Evolutionary conservation across 1,284 basidiomycete species (phyloP).

Genomic region (Coriolopsis trogii): DNA sequence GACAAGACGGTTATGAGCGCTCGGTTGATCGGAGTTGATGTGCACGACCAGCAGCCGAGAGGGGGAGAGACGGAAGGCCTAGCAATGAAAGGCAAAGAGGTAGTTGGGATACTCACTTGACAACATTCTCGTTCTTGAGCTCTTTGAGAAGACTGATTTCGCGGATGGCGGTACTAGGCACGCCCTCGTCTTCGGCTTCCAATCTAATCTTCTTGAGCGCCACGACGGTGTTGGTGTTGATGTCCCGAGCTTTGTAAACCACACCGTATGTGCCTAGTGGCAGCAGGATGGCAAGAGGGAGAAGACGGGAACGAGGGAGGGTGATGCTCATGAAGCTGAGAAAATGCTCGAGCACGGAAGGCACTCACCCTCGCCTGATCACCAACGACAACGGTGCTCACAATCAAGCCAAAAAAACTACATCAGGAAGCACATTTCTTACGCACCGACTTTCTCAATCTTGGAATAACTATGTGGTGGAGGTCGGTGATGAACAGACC

Average conservation of each 20-base stretch:
- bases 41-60: slow-evolving; percentile 5
- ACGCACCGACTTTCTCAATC: slow-evolving; percentile 44
- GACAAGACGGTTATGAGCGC: slow-evolving; percentile 6
- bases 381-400: no score
- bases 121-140: slow-evolving; percentile 94
- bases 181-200: slow-evolving; percentile 97
- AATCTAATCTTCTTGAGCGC: slow-evolving; percentile 98
- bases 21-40: slow-evolving; percentile 6
- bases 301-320: slow-evolving; percentile 2
- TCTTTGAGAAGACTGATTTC: slow-evolving; percentile 98
- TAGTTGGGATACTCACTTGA: slow-evolving; percentile 59
- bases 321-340: slow-evolving; percentile 2
- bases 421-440: no score
- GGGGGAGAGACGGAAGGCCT: slow-evolving; percentile 5
- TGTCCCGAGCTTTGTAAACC: slow-evolving; percentile 90
- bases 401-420: no score
- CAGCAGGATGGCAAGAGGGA: neutral
- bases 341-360: slow-evolving; percentile 1
- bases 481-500: slow-evolving; percentile 6
- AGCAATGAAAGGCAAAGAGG: slow-evolving; percentile 13
- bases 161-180: slow-evolving; percentile 95
- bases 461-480: slow-evolving; percentile 40
- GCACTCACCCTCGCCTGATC: slow-evolving; percentile 35
- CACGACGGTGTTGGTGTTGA: slow-evolving; percentile 77
- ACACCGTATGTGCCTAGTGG: slow-evolving; percentile 94